Base-by-base conservation (phyloP, 2,329 filamentous ascomycete species). In the Fusarium fracticaudum region DNA sequence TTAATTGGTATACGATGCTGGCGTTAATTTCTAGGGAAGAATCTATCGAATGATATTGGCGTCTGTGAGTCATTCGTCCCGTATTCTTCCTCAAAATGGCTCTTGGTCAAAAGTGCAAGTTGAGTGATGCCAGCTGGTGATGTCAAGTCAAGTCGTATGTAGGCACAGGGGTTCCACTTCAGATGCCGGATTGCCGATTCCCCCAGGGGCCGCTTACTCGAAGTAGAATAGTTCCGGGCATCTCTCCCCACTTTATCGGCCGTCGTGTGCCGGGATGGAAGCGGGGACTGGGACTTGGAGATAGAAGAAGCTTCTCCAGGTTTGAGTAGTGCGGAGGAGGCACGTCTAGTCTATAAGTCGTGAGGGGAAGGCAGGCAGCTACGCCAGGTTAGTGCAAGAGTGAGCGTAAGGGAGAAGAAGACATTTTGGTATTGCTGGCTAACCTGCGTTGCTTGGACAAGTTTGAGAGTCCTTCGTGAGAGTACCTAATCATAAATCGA, bases 121-220 rank as follows among this genome's bases (percentile, higher is more conserved):
- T 48, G 47, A 66, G 31, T 48, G 31, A n/a, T 47, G 43, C 18
- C n/a, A 33, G 48, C 10, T 53, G 53, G 65, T 69, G 69, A 76
- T 75, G 74, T 65, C 68, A 67, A 69, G 60, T 10, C 2, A 35
- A 35, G 33, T 35, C 33, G 33, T 35, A 35, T 35, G 33, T 50
- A 74, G 50, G 31, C 64, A 51, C 26, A 55, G 15, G 22, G 24
- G 53, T 35, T 47, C 66, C 69, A 65, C 64, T 31, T 38, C n/a
- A 55, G 69, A 73, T 77, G 75, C 75, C 75, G 75, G 44, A 73
- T 77, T 75, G 73, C 75, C 75, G 75, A 75, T 53, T 31, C 15
- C 38, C 44, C 58, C 67, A 68, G 38, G 20, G 11, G 47, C 37
- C 11, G 37, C 53, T 62, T 51, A 44, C 74, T 54, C 17, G 20